Base-by-base conservation (phyloP, 805 yeast genomes). In the Zygosaccharomyces siamensis region DNA sequence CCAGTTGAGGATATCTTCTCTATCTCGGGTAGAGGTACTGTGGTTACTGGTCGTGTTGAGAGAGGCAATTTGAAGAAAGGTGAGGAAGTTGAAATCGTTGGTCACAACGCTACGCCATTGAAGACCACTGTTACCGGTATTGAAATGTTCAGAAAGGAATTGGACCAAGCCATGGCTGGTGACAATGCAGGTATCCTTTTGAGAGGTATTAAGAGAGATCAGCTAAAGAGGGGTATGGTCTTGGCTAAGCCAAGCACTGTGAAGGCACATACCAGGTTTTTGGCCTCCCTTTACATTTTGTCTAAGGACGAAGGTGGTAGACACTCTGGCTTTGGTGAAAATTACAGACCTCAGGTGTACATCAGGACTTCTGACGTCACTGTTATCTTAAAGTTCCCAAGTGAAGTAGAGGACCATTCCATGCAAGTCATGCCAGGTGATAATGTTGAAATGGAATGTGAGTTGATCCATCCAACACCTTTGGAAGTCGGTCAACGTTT, bases 271-370 rank as follows among this genome's bases (percentile, higher is more conserved):
- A 83, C 84, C 71, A 89, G 88, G 78, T 81, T 92, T 79, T 79
- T 93, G 69, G 90, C 97, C 54, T 92, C 98, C 44, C 74, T 92
- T 68, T 93, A 93, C 74, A 82, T 92, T 57, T 79, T 93, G 70
- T 80, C 95, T 68, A 86, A 89, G 74, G 98, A 93, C 68, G 99
- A 93, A 77, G 99, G 99, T 81, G 99, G 99, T 66, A 92, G 99
- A 77, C 96, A 89, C 79, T 86, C 96, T 56, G 95, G 96, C 58
- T 93, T 93, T 72, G 92, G 92, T 67, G 89, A 86, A 74, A 86
- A 89, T 82, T 93, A 90, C 84, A 88, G 95, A 79, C 99, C 99
- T 54, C 99, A 93, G 76, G 79, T 92, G 80, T 93, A 86, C 74
- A 80, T 93, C 68, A 87, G 98, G 77, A 90, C 99, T 58, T 88